Conservation (phyloP, 1,284 basidiomycete species). For the Pseudozyma tsukubaensis region DNA sequence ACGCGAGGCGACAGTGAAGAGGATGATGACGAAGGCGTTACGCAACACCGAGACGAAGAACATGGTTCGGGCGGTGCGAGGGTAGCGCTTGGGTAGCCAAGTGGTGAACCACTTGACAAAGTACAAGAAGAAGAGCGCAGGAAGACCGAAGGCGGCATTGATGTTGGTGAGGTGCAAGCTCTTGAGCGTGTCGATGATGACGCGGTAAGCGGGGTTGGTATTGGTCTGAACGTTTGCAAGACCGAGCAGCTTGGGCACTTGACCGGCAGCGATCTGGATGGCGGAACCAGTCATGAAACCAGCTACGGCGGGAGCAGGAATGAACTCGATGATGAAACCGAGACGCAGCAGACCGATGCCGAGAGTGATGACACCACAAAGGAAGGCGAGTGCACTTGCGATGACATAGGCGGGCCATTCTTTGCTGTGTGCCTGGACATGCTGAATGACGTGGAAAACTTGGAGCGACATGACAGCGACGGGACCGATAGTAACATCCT, state of each 20-base stretch:
- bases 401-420: constrained; percentile 74
- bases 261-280: constrained; percentile 65
- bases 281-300: constrained; percentile 77
- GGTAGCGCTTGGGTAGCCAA: constrained; percentile 76
- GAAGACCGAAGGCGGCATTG: constrained; percentile 90
- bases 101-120: constrained; percentile 78
- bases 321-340: constrained; percentile 96
- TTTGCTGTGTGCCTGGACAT: constrained; percentile 31
- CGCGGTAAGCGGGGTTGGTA: constrained; percentile 77
- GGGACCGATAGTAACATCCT: constrained; percentile 68
- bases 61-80: constrained; percentile 77
- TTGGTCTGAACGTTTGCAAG: constrained; percentile 56
- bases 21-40: constrained; percentile 67
- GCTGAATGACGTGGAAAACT: constrained; percentile 74
- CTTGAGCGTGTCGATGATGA: constrained; percentile 92
- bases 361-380: constrained; percentile 92
- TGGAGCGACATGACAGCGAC: constrained; percentile 93
- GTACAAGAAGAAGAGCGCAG: constrained; percentile 81
- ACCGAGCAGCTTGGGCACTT: constrained; percentile 66
- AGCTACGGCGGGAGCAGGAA: constrained; percentile 87
- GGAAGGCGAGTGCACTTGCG: constrained; percentile 85
- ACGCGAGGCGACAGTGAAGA: constrained; percentile 73
- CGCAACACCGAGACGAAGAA: constrained; percentile 66
- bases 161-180: constrained; percentile 78
- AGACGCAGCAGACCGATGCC: constrained; percentile 89